phyloP scores from a whole-genome alignment of 805 yeast species.

The Ogataea trehaloabstinens region DNA sequence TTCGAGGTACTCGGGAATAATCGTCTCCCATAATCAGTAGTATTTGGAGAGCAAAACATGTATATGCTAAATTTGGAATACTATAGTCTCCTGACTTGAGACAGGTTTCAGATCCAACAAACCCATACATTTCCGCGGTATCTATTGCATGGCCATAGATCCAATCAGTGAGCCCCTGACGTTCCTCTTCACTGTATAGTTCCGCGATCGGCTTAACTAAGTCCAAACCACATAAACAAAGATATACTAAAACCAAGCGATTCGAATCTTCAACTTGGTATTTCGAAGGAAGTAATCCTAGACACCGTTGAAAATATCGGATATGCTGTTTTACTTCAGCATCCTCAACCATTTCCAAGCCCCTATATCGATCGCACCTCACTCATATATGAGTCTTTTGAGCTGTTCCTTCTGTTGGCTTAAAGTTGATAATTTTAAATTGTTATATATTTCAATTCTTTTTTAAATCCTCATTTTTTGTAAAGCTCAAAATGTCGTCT shows the following conservation, averaged over 20 bases:
- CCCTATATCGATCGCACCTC: not conserved
- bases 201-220: conserved; percentile 34
- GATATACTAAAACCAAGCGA: conserved; percentile 66
- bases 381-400: no score
- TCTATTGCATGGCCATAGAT: conserved; percentile 48
- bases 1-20: conserved; percentile 37
- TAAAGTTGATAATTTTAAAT: no score
- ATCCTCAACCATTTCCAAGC: no score
- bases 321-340: conserved; percentile 25
- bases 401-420: no score
- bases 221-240: conserved; percentile 61
- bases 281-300: conserved; percentile 38
- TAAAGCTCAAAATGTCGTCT: no score
- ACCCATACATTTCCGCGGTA: conserved; percentile 39
- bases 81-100: conserved; percentile 40
- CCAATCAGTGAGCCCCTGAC: conserved; percentile 35
- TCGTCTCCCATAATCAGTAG: conserved; percentile 51
- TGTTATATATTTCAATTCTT: no score
- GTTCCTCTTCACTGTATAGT: conserved; percentile 29
- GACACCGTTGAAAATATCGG: conserved; percentile 28
- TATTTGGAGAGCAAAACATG: conserved; percentile 68
- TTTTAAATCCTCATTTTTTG: no score
- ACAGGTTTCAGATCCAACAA: conserved; percentile 58
- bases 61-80: conserved; percentile 66
- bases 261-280: conserved; percentile 70